Base-by-base conservation (phyloP, 306 rosid species). In the Gillenia trifoliata region DNA sequence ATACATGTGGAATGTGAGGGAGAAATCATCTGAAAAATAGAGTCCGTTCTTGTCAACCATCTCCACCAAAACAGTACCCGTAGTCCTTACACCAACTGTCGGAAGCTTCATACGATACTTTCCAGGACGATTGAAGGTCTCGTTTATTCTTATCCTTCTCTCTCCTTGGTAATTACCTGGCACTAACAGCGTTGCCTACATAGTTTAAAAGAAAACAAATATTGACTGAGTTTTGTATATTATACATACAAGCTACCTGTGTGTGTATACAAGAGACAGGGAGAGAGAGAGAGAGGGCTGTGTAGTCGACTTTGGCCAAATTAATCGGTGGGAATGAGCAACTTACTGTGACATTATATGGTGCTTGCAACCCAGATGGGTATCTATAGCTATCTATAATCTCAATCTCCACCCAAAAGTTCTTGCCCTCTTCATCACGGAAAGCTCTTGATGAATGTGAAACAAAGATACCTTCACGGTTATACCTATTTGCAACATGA, bases 81-180 rank as follows among this genome's bases (percentile, higher is more conserved):
- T 86, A 7, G 99, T 92, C 81, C 99, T 82, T 54, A 89, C 98
- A 11, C 74, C 79, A 70, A 95, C 97, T 0, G 97, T 95, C 3
- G 98, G 98, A 75, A 95, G 96, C 84, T 89, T 89, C 64, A 95
- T 85, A 55, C 90, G 85, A 78, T 92, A 73, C 72, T 89, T 92
- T 68, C 98, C 99, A 10, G 97, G 99, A 41, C 71, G 80, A 57
- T 72, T 2, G 79, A 85, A 82, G 38, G 88, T 86, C 79, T 90
- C 79, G 71, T 81, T 95, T 77, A 77, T 86, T 79, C 56, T 88
- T 84, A 95, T 90, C 54, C 81, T 87, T 85, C 99, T 90, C 80
- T 95, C 98, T 28, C 99, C 99, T 80, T 92, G 96, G 87, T 90
- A 95, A 81, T 95, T 95, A 75, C 99, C 99, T 63, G 99, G 99